A percentile compares a stretch with the other conserved stretches of the same genome.
These are phyloP conservation scores for Pseudotsuga menziesii DNA, from an alignment of 75 land plant species.

Conservation along the genomic window DNA sequence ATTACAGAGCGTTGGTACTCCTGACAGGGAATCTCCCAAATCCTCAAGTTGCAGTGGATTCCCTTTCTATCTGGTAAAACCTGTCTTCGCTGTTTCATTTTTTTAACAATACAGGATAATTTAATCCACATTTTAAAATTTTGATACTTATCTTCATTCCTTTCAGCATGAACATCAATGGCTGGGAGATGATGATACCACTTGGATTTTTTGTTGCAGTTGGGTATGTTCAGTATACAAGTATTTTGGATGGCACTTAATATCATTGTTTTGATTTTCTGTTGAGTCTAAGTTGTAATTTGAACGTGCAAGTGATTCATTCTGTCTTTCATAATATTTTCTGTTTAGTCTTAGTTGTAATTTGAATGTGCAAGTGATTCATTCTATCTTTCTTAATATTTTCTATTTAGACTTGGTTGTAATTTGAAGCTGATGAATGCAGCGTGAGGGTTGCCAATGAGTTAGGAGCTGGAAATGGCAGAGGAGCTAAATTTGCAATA, in stretches of 20 bases:
- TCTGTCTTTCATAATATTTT: too few relatives aligned
- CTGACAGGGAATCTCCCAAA: background rate
- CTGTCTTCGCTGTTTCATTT: background rate
- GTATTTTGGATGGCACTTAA: background rate
- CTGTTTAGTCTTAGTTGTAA: too few relatives aligned
- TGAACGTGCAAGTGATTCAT: background rate
- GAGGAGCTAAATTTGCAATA: constrained; percentile 19
- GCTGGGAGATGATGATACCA: constrained; percentile 7
- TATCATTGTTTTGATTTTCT: background rate
- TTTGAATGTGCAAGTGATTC: too few relatives aligned
- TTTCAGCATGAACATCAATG: constrained; percentile 4
- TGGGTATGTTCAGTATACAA: background rate
- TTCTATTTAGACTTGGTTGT: background rate
- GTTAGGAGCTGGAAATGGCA: constrained; percentile 28
- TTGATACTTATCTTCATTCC: background rate
- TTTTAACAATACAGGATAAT: background rate
- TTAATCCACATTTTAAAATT: background rate
- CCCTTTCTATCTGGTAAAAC: constrained; percentile 9
- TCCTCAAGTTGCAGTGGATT: constrained; percentile 1
- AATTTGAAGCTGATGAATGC: background rate
- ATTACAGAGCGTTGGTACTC: constrained; percentile 5
- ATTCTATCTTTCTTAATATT: too few relatives aligned
- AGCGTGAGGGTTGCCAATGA: constrained; percentile 36
- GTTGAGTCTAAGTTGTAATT: too few relatives aligned
- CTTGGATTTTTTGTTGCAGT: background rate